Base-by-base conservation (phyloP, 139 green algal genomes). In the Chlorella sp. region DNA sequence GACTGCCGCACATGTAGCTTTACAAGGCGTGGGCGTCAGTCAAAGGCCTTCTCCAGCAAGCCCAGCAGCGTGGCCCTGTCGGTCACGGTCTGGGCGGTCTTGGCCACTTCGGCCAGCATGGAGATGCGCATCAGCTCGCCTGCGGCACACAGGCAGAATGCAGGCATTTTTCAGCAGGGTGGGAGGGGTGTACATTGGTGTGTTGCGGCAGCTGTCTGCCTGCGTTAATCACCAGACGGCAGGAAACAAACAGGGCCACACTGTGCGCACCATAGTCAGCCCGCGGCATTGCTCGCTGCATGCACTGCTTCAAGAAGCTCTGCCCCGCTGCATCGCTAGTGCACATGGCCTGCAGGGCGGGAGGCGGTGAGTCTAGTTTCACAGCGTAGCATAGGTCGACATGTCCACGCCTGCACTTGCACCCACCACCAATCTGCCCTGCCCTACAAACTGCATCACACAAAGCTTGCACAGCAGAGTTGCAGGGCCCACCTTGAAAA, bases 81-180 rank as follows among this genome's bases (percentile, higher is more conserved):
- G 2, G 72, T 79, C 28, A 79, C 72, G 44, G 72, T 79, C 44
- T 51, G 28, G 0, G 44, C 44, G 5, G 72, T 79, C 15, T 36
- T 26, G 16, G 70, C 70, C 70, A 78, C 70, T 41, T 78, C 70
- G 12, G 70, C 72, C n/a, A 79, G 72, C 72, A 79, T 79, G 72
- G 72, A 28, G 44, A 79, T 64, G 72, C 44, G 72, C 72, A 79
- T 63, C 2, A 79, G 72, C 72, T 79, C 72, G 72, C 70, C 70
- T 78, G 70, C 28, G 17, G 36, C 36, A 51, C 3, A 55, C 62
- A 36, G 62, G 62, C 62, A 15, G 11, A 4, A n/a, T n/a, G n/a
- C n/a, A n/a, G n/a, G n/a, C n/a, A n/a, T n/a, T n/a, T n/a, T n/a
- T n/a, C n/a, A n/a, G n/a, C n/a, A n/a, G n/a, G n/a, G n/a, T n/a